phyloP scores from a whole-genome alignment of 768 basidiomycete genomes.

The Guyanaporus albipodus region DNA sequence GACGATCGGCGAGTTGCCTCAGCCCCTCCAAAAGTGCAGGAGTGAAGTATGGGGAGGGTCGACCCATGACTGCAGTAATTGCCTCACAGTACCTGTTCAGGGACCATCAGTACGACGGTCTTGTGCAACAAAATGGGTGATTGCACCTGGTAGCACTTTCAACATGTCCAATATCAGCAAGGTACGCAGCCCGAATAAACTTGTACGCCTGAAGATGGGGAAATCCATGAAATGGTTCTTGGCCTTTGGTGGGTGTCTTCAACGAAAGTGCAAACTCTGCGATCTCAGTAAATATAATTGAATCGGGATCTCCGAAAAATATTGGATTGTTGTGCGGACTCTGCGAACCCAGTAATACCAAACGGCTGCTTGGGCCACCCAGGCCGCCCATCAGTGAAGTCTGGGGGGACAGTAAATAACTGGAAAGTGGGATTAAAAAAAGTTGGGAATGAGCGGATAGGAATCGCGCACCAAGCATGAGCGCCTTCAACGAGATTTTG shows the following conservation, averaged over 20 bases:
- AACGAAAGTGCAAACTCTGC: conserved; percentile 87
- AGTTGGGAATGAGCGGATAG: not conserved
- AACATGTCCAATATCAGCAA: conserved; percentile 81
- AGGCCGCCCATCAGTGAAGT: conserved; percentile 70
- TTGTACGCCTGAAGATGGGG: conserved; percentile 87
- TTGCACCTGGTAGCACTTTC: conserved; percentile 69
- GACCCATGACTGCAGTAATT: conserved; percentile 61
- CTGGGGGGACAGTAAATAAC: conserved; percentile 84
- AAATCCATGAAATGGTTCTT: conserved; percentile 79
- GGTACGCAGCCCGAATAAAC: conserved; percentile 65
- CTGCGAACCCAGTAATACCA: conserved; percentile 70
- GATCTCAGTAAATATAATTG: conserved; percentile 84
- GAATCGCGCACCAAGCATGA: conserved; percentile 71
- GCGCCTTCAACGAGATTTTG: conserved; percentile 80
- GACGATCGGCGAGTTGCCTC: conserved; percentile 72
- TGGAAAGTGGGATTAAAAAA: conserved; percentile 28
- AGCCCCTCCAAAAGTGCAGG: conserved; percentile 66
- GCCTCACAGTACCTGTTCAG: conserved; percentile 90
- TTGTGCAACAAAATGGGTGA: not conserved
- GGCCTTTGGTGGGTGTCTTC: conserved; percentile 69
- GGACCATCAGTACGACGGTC: conserved; percentile 1
- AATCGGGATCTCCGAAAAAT: conserved; percentile 65
- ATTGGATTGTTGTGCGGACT: conserved; percentile 48
- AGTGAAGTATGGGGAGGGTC: conserved; percentile 65
- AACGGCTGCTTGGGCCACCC: conserved; percentile 62